Evolutionary conservation across 495 filamentous ascomycete species (phyloP).

Genomic region (Aspergillus cristatus): DNA sequence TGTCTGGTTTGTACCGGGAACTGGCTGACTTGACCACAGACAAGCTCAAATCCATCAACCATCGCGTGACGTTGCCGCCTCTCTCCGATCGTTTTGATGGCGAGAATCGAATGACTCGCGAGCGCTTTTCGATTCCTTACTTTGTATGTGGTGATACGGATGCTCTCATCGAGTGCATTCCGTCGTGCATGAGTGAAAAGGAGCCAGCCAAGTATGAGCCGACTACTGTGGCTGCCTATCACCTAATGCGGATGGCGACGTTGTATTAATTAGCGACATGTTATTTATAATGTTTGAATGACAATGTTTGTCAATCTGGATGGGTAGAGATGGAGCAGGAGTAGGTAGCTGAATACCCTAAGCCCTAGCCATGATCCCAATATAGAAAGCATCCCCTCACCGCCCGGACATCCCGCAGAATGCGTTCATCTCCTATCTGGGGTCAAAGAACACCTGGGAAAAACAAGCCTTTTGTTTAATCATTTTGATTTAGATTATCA

Average conservation of each 20-base stretch:
- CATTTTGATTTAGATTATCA: no score
- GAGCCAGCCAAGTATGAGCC: slow-evolving; percentile 44
- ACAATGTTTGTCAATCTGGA: no score
- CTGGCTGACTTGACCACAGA: slow-evolving; percentile 20
- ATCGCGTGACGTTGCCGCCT: slow-evolving; percentile 41
- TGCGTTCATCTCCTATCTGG: no score
- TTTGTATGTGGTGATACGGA: slow-evolving; percentile 49
- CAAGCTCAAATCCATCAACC: slow-evolving; percentile 45
- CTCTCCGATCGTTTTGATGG: slow-evolving; percentile 26
- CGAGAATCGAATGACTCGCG: slow-evolving; percentile 35
- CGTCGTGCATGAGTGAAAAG: slow-evolving; percentile 32
- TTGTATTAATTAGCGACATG: slow-evolving; percentile 28
- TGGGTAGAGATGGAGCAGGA: no score
- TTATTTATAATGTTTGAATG: not conserved
- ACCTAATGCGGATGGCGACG: slow-evolving; percentile 41
- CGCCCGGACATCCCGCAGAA: no score
- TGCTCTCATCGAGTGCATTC: slow-evolving; percentile 46
- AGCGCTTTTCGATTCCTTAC: slow-evolving; percentile 54
- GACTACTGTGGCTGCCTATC: slow-evolving; percentile 42
- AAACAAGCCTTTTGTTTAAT: no score
- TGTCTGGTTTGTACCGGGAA: not conserved
- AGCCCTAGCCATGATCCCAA: no score
- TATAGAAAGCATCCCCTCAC: no score
- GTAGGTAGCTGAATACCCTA: no score
- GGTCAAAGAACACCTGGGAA: no score